Conservation (phyloP, 768 basidiomycete species). For the Panaeolus papilionaceus region DNA sequence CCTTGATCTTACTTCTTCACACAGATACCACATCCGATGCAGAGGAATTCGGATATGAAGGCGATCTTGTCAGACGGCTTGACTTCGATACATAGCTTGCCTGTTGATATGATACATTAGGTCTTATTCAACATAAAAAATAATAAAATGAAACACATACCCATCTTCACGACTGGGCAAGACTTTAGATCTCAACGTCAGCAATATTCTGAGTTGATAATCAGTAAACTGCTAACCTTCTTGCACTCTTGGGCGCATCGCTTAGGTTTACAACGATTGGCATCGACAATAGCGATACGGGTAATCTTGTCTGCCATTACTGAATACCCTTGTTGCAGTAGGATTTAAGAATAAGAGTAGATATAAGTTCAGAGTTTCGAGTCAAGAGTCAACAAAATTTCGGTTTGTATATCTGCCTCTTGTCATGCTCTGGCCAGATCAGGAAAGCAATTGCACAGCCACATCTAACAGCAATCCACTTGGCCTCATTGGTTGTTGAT, state of each 20-base stretch:
- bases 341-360: constrained; percentile 19
- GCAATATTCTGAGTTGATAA: constrained; percentile 21
- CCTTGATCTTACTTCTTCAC: constrained; percentile 87
- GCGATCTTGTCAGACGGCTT: constrained; percentile 96
- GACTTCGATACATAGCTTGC: constrained; percentile 98
- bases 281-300: constrained; percentile 93
- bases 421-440: constrained; percentile 26
- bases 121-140: too few species aligned
- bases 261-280: constrained; percentile 96
- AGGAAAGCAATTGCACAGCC: constrained; percentile 31
- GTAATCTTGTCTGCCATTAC: constrained; percentile 94
- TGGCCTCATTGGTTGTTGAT: constrained; percentile 26
- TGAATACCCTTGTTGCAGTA: constrained; percentile 25
- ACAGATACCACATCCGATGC: constrained; percentile 99
- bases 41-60: constrained; percentile 98
- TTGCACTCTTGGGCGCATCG: constrained; percentile 98
- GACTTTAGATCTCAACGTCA: constrained; percentile 34
- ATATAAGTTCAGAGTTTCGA: constrained; percentile 24
- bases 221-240: constrained; percentile 59
- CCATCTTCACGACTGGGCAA: constrained; percentile 98
- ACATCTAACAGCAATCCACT: constrained; percentile 28
- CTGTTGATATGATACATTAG: constrained; percentile 42
- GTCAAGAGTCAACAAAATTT: constrained; percentile 25
- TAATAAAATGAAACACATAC: constrained; percentile 40
- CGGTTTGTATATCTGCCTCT: constrained; percentile 14